Conservation (phyloP, 805 yeast species). For the Candida caryicola region DNA sequence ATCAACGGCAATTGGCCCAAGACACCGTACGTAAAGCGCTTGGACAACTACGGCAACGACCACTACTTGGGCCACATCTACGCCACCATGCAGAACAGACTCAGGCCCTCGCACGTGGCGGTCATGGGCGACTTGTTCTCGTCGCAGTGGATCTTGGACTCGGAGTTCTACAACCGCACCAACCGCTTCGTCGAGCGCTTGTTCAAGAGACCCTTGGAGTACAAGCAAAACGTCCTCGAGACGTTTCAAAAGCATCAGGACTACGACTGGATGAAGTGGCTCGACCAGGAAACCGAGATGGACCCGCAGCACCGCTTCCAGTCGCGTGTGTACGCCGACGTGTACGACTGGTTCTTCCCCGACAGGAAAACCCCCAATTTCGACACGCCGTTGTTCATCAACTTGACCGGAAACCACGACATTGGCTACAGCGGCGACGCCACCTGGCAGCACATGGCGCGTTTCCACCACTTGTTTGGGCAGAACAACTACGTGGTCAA, state of each 20-base stretch:
- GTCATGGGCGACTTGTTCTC: conserved; percentile 93
- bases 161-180: conserved; percentile 80
- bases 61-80: conserved; percentile 83
- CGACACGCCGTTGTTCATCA: conserved; percentile 67
- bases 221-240: conserved; percentile 48
- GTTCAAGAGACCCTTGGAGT: conserved; percentile 56
- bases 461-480: conserved; percentile 76
- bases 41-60: conserved; percentile 91
- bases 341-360: conserved; percentile 61
- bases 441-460: conserved; percentile 82
- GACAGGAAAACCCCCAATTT: conserved; percentile 30
- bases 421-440: conserved; percentile 95
- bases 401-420: conserved; percentile 93
- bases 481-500: conserved; percentile 80
- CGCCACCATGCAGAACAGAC: conserved; percentile 55
- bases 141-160: conserved; percentile 90
- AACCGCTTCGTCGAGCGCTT: conserved; percentile 68
- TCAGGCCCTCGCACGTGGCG: conserved; percentile 76
- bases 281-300: conserved; percentile 40
- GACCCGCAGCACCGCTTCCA: conserved; percentile 33
- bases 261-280: conserved; percentile 52
- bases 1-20: conserved; percentile 82
- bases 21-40: conserved; percentile 66
- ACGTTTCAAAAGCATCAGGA: conserved; percentile 48
- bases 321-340: conserved; percentile 48